phyloP scores from a whole-genome alignment of 2,329 filamentous ascomycete genomes.

The Alternaria ethzedia region DNA sequence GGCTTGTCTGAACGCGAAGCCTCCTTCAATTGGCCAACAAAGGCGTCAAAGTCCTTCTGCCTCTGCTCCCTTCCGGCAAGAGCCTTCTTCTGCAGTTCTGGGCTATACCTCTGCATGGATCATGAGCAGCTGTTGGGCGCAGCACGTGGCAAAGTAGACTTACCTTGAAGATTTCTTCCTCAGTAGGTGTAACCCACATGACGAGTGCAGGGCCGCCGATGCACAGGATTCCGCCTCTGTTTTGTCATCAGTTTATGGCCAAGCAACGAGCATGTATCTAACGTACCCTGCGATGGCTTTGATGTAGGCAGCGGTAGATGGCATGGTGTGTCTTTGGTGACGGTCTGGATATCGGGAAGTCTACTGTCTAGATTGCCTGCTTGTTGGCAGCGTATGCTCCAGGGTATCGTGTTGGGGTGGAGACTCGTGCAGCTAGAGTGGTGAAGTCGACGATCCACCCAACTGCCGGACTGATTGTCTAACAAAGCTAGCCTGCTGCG shows the following conservation, averaged over 20 bases:
- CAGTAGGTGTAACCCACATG: constrained; percentile 78
- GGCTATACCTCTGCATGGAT: constrained; percentile 75
- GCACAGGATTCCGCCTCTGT: constrained; percentile 72
- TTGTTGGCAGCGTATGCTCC: not conserved
- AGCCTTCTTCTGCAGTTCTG: constrained; percentile 87
- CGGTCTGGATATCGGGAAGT: not conserved
- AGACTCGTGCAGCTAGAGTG: constrained; percentile 4
- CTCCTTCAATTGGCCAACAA: constrained; percentile 82
- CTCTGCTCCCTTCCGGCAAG: constrained; percentile 77
- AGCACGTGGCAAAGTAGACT: constrained; percentile 20
- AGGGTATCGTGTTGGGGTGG: constrained; percentile 1
- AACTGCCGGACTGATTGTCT: not conserved
- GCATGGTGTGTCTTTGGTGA: constrained; percentile 26
- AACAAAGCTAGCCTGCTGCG: constrained; percentile 9
- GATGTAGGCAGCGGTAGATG: constrained; percentile 36
- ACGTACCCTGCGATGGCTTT: constrained; percentile 46
- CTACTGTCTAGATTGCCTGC: not conserved
- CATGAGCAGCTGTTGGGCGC: constrained; percentile 6
- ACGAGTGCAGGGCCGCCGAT: constrained; percentile 87
- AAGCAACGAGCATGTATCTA: constrained; percentile 1
- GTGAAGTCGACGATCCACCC: constrained; percentile 12
- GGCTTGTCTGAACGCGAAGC: constrained; percentile 91
- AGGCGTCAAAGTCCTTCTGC: constrained; percentile 88
- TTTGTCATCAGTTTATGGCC: constrained; percentile 24
- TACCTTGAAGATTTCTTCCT: constrained; percentile 85